Evolutionary conservation across 306 rosid species (phyloP).

Genomic region (Hippophae tibetana): DNA sequence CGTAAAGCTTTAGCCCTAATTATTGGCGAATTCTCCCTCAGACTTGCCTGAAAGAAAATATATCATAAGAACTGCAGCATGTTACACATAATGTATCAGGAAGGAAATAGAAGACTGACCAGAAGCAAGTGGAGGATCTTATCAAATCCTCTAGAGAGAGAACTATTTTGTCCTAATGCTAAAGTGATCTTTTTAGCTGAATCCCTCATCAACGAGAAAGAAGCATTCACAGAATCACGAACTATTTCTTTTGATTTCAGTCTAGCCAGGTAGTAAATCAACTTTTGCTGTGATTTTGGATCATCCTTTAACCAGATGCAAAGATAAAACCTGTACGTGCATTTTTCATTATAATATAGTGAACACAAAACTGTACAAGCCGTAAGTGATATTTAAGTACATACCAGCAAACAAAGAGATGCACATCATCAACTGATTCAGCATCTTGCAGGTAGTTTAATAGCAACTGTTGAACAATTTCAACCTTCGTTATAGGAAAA

Average conservation of each 20-base stretch:
- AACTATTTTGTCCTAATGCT: slow-evolving; percentile 78
- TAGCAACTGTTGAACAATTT: slow-evolving; percentile 87
- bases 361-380: slow-evolving; percentile 18
- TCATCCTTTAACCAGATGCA: slow-evolving; percentile 94
- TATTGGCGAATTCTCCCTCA: slow-evolving; percentile 86
- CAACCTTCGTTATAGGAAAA: slow-evolving; percentile 38
- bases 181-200: slow-evolving; percentile 65
- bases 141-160: slow-evolving; percentile 92
- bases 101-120: slow-evolving; percentile 49
- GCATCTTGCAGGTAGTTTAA: slow-evolving; percentile 80
- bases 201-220: slow-evolving; percentile 65
- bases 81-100: slow-evolving; percentile 13
- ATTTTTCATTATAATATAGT: slow-evolving; percentile 22
- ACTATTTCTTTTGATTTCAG: slow-evolving; percentile 77
- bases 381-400: slow-evolving; percentile 27
- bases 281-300: slow-evolving; percentile 62
- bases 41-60: slow-evolving; percentile 49
- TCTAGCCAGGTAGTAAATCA: slow-evolving; percentile 56
- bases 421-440: slow-evolving; percentile 70
- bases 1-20: slow-evolving; percentile 92
- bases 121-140: slow-evolving; percentile 76
- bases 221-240: slow-evolving; percentile 60
- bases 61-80: slow-evolving; percentile 10
- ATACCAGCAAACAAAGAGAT: slow-evolving; percentile 86
- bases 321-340: slow-evolving; percentile 75